Conservation (phyloP, 2,329 filamentous ascomycete species). For the Coleophoma crateriformis region DNA sequence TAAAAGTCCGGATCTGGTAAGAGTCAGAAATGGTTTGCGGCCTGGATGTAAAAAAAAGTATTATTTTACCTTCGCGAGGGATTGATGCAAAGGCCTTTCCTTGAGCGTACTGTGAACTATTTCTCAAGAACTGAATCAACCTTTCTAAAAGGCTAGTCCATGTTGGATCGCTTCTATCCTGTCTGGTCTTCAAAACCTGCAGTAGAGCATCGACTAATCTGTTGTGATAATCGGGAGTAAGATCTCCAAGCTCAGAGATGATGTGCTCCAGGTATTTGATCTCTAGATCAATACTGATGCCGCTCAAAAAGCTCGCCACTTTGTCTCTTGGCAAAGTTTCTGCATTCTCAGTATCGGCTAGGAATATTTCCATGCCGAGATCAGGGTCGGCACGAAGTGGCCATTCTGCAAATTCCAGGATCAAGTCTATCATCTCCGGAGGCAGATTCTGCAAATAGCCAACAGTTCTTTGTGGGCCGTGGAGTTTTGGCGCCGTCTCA, state of each 20-base stretch:
- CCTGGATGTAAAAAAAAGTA: too few species aligned
- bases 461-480: slow-evolving; percentile 79
- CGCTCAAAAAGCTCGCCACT: slow-evolving; percentile 69
- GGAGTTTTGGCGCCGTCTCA: slow-evolving; percentile 50
- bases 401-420: slow-evolving; percentile 90
- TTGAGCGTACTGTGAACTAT: slow-evolving; percentile 75
- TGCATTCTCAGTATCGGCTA: slow-evolving; percentile 90
- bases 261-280: slow-evolving; percentile 85
- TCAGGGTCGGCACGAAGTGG: slow-evolving; percentile 67
- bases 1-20: slow-evolving; percentile 72
- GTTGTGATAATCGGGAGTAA: slow-evolving; percentile 83
- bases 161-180: slow-evolving; percentile 36
- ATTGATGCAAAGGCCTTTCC: slow-evolving; percentile 72
- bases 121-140: slow-evolving; percentile 69
- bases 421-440: slow-evolving; percentile 81
- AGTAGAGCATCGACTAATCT: slow-evolving; percentile 70
- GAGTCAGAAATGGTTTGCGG: slow-evolving; percentile 5
- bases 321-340: slow-evolving; percentile 76
- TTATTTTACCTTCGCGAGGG: slow-evolving; percentile 65
- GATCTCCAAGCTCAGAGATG: slow-evolving; percentile 79
- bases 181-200: slow-evolving; percentile 32
- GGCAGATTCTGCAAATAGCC: slow-evolving; percentile 86
- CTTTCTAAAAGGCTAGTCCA: slow-evolving; percentile 57
- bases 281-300: slow-evolving; percentile 66
- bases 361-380: slow-evolving; percentile 86